phyloP scores from a whole-genome alignment of 2,329 filamentous ascomycete genomes.

The Fusarium mangiferae region DNA sequence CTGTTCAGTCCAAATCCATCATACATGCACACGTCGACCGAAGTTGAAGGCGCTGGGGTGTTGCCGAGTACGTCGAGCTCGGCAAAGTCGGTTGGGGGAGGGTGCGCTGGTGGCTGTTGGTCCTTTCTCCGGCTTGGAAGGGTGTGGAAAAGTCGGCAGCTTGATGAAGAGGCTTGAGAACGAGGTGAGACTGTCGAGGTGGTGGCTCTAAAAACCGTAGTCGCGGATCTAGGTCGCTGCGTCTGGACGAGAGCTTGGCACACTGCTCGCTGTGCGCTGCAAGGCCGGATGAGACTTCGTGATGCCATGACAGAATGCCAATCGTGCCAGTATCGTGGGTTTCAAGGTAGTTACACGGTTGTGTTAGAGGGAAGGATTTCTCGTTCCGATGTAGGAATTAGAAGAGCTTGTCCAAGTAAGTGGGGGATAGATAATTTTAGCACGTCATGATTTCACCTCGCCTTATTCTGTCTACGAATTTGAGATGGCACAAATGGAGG shows the following conservation, averaged over 20 bases:
- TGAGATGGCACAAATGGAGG: background rate
- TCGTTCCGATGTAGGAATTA: conserved; percentile 1
- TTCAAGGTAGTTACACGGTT: background rate
- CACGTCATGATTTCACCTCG: conserved; percentile 42
- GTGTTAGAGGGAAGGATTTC: background rate
- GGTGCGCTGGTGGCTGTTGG: conserved; percentile 44
- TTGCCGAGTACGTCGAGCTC: conserved; percentile 82
- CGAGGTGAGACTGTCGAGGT: background rate
- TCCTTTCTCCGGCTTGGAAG: conserved; percentile 27
- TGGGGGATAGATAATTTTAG: conserved; percentile 43
- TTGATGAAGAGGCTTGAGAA: background rate
- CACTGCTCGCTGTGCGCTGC: conserved; percentile 32
- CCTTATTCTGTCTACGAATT: background rate
- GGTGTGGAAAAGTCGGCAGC: conserved; percentile 37
- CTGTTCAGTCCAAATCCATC: conserved; percentile 91
- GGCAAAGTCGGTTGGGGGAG: conserved; percentile 70
- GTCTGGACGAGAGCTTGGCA: conserved; percentile 33
- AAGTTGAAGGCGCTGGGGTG: conserved; percentile 80
- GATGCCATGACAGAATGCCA: conserved; percentile 25
- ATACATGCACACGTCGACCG: conserved; percentile 81
- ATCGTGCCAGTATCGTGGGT: background rate
- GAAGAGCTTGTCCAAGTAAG: conserved; percentile 18
- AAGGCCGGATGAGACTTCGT: conserved; percentile 37
- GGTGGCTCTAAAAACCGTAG: conserved; percentile 22
- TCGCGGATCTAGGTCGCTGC: conserved; percentile 13